phyloP scores from a whole-genome alignment of 352 stramenopile species.

The Pythium coloratum region DNA sequence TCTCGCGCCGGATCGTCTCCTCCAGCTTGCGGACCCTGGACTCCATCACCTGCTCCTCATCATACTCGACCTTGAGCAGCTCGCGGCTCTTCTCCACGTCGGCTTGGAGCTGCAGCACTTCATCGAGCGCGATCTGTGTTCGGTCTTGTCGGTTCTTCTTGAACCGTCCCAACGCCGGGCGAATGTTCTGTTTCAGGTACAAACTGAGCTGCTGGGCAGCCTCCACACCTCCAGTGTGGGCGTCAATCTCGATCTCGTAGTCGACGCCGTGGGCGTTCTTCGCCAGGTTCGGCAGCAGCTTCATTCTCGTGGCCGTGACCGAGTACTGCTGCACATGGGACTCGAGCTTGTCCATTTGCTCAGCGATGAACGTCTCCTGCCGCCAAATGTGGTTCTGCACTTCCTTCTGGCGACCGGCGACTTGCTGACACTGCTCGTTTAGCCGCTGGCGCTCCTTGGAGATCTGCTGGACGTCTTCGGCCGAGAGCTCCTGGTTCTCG shows the following conservation, averaged over 20 bases:
- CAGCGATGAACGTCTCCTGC: conserved; percentile 65
- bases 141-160: conserved; percentile 66
- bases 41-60: conserved; percentile 52
- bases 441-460: conserved; percentile 65
- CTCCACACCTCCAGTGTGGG: conserved; percentile 54
- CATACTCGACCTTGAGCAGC: conserved; percentile 47
- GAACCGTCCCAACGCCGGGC: conserved; percentile 49
- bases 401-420: conserved; percentile 61
- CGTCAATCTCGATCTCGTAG: conserved; percentile 72
- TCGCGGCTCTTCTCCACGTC: conserved; percentile 58
- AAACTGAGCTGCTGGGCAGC: conserved; percentile 52
- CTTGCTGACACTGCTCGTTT: conserved; percentile 67
- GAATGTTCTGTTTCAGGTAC: conserved; percentile 69
- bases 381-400: conserved; percentile 57
- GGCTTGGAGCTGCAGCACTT: conserved; percentile 52
- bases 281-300: conserved; percentile 81
- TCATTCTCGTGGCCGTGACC: conserved; percentile 69
- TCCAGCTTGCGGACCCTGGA: conserved; percentile 53
- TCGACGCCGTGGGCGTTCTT: conserved; percentile 82
- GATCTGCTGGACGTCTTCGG: conserved; percentile 77
- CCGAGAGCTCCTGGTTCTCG: conserved; percentile 77
- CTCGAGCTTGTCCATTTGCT: conserved; percentile 69
- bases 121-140: conserved; percentile 53
- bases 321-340: conserved; percentile 81
- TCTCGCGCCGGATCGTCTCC: conserved; percentile 53